These are phyloP conservation scores for Gentiana straminea DNA, from an alignment of 257 asterid species.

Conservation along the genomic window DNA sequence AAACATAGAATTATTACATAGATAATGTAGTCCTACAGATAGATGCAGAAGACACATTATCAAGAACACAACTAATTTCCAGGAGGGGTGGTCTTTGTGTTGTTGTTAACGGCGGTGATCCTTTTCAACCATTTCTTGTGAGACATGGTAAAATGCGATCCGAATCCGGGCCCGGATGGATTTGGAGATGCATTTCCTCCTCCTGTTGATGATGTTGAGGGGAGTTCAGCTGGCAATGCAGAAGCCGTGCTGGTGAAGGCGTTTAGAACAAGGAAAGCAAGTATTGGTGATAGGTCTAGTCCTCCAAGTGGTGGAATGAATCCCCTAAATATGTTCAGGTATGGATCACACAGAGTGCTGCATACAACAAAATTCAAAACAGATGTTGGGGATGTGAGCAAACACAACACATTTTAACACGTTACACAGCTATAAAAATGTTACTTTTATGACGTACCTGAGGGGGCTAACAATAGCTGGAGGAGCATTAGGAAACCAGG, in stretches of 20 bases:
- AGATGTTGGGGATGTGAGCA: too few species aligned
- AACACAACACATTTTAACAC: too few species aligned
- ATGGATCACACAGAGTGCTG: conserved; percentile 96
- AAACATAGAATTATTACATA: too few species aligned
- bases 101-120: conserved; percentile 32
- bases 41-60: not conserved
- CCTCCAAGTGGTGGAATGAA: conserved; percentile 97
- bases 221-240: conserved; percentile 95
- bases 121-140: conserved; percentile 68
- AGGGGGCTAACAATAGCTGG: conserved; percentile 72
- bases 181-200: conserved; percentile 17
- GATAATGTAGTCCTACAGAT: too few species aligned
- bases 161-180: conserved; percentile 4
- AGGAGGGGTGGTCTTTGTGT: conserved; percentile 13
- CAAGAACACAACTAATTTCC: conserved; percentile 10
- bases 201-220: conserved; percentile 20
- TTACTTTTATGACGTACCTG: conserved; percentile 34
- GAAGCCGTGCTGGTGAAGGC: conserved; percentile 74
- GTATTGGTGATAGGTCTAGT: conserved; percentile 74
- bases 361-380: conserved; percentile 10
- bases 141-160: conserved; percentile 30
- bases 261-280: conserved; percentile 73
- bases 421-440: not conserved
- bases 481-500: conserved; percentile 96
- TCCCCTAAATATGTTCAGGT: conserved; percentile 92